Percentiles rank a stretch among this genome's conserved stretches.
phyloP scores from a whole-genome alignment of 495 filamentous ascomycete genomes.

The Lasiosphaeria hispida region DNA sequence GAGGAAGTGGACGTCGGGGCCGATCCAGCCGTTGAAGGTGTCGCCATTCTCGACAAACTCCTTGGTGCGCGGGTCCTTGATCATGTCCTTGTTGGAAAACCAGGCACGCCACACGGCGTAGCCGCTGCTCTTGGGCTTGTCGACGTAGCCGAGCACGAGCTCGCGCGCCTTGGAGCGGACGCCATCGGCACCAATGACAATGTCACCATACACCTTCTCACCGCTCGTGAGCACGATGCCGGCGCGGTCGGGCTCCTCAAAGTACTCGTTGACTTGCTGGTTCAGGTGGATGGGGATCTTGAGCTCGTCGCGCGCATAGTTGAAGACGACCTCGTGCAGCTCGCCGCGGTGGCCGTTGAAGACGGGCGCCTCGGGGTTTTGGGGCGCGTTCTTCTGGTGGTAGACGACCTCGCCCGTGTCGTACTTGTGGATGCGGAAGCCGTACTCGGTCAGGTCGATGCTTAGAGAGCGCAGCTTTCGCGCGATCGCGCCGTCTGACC shows the following conservation, averaged over 20 bases:
- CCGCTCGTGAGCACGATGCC: slow-evolving; percentile 56
- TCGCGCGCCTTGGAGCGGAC: slow-evolving; percentile 59
- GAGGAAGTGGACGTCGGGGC: slow-evolving; percentile 59
- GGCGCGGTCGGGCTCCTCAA: slow-evolving; percentile 51
- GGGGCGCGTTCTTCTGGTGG: slow-evolving; percentile 48
- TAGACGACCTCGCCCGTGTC: slow-evolving; percentile 59
- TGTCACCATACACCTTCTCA: slow-evolving; percentile 47
- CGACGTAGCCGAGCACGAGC: slow-evolving; percentile 57
- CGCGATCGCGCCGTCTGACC: slow-evolving; percentile 48
- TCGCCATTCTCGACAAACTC: slow-evolving; percentile 62
- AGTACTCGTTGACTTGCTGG: slow-evolving; percentile 52
- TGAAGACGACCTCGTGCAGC: slow-evolving; percentile 57
- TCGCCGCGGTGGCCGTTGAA: slow-evolving; percentile 63
- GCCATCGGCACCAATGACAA: slow-evolving; percentile 61
- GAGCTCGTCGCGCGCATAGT: slow-evolving; percentile 54
- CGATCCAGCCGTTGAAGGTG: slow-evolving; percentile 60
- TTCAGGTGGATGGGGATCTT: slow-evolving; percentile 56
- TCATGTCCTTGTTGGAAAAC: slow-evolving; percentile 59
- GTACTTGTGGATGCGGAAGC: slow-evolving; percentile 61
- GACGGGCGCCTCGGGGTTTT: slow-evolving; percentile 49
- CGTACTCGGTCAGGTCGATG: slow-evolving; percentile 51
- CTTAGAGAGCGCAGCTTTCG: slow-evolving; percentile 48
- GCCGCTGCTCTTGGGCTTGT: slow-evolving; percentile 57
- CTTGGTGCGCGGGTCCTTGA: slow-evolving; percentile 54
- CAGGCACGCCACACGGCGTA: slow-evolving; percentile 62